These are phyloP conservation scores for Rhizopogon salebrosus DNA, from an alignment of 768 basidiomycete species.

Conservation along the genomic window DNA sequence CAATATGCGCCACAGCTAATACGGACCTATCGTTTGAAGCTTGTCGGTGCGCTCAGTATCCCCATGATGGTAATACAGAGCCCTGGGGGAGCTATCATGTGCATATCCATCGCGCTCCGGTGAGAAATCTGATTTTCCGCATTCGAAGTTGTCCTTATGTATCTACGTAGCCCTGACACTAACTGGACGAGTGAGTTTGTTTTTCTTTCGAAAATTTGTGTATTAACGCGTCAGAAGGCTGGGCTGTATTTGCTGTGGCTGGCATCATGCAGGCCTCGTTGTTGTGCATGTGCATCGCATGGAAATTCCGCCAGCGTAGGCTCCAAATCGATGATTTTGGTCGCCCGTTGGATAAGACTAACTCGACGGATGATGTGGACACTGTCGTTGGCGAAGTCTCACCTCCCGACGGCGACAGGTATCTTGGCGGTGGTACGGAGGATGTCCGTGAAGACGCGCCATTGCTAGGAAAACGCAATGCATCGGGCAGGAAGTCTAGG, in stretches of 20 bases:
- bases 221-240: conserved; percentile 40
- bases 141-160: conserved; percentile 1
- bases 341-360: conserved; percentile 32
- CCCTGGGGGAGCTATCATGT: conserved; percentile 87
- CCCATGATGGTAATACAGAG: conserved; percentile 96
- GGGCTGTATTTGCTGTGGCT: conserved; percentile 77
- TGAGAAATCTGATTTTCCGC: conserved; percentile 21
- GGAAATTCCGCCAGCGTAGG: conserved; percentile 73
- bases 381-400: neutral
- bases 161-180: conserved; percentile 55
- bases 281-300: conserved; percentile 79
- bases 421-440: neutral
- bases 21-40: conserved; percentile 69
- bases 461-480: neutral
- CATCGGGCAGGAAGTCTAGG: neutral
- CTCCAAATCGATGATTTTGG: conserved; percentile 91
- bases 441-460: neutral
- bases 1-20: conserved; percentile 89
- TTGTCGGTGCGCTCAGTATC: conserved; percentile 91
- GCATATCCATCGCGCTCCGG: conserved; percentile 71
- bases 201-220: neutral
- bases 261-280: conserved; percentile 82
- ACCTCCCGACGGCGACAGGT: too few relatives aligned
- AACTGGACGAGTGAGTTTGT: conserved; percentile 72
- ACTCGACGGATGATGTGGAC: neutral